Percentiles rank a stretch among this genome's conserved stretches.
Conservation (phyloP, 768 basidiomycete genomes). For the Baorangia bicolor region DNA sequence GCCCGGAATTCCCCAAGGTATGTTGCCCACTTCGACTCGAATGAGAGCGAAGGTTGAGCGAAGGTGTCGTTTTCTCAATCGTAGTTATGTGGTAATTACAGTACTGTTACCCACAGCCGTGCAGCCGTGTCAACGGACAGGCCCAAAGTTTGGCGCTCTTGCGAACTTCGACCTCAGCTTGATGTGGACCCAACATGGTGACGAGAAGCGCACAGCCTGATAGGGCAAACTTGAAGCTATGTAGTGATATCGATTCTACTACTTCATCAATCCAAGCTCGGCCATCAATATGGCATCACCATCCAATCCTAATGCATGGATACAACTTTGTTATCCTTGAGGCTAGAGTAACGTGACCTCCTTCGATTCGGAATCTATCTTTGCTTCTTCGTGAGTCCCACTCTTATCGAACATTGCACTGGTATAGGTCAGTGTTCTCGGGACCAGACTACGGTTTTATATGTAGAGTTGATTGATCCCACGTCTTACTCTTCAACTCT, state of each 20-base stretch:
- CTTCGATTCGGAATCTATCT: neutral
- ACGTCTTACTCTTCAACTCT: slow-evolving; percentile 1
- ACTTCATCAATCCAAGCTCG: neutral
- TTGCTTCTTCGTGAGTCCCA: neutral
- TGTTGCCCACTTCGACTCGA: too few species aligned
- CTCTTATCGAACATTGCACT: slow-evolving; percentile 5
- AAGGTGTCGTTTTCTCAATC: neutral
- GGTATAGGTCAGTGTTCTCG: slow-evolving; percentile 3
- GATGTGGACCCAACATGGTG: neutral
- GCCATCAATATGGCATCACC: slow-evolving; percentile 2
- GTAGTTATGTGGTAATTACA: neutral
- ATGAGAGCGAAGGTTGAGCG: too few species aligned
- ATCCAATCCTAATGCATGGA: neutral
- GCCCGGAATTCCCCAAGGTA: neutral
- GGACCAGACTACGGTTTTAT: slow-evolving; percentile 5
- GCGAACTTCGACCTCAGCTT: neutral
- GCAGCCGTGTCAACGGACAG: neutral
- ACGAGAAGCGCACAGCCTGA: slow-evolving; percentile 9
- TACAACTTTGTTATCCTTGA: neutral
- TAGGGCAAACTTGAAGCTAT: neutral
- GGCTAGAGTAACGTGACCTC: neutral
- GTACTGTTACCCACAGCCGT: neutral
- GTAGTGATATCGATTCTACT: neutral
- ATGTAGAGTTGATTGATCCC: slow-evolving; percentile 2
- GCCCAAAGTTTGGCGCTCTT: neutral